These are phyloP conservation scores for Fomes fomentarius DNA, from an alignment of 1,284 basidiomycete genomes.

Conservation along the genomic window DNA sequence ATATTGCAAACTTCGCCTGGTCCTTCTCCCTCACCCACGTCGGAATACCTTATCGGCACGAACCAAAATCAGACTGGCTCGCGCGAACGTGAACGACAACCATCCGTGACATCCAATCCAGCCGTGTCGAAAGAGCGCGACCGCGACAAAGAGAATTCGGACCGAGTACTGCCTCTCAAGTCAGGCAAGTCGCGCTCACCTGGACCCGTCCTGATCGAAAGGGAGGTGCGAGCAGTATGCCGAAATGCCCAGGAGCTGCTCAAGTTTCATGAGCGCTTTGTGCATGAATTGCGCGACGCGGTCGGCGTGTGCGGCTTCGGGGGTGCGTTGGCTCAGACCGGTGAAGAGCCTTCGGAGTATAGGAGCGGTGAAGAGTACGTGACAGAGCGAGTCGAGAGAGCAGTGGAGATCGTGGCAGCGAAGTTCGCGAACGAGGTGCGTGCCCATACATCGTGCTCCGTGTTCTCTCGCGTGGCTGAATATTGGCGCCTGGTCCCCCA, in stretches of 20 bases:
- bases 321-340: slow-evolving; percentile 18
- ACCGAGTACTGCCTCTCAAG: slow-evolving; percentile 16
- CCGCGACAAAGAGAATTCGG: slow-evolving; percentile 19
- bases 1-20: slow-evolving; percentile 20
- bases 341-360: slow-evolving; percentile 6
- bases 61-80: slow-evolving; percentile 12
- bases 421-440: slow-evolving; percentile 32
- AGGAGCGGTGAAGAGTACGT: slow-evolving; percentile 14
- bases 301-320: slow-evolving; percentile 53
- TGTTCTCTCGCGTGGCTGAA: slow-evolving; percentile 7
- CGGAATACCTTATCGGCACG: slow-evolving; percentile 9
- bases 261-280: slow-evolving; percentile 72
- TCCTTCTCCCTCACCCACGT: slow-evolving; percentile 18
- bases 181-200: slow-evolving; percentile 41
- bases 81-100: slow-evolving; percentile 20
- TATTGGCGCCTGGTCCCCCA: not conserved
- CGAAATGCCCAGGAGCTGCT: slow-evolving; percentile 81
- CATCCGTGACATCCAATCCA: slow-evolving; percentile 15
- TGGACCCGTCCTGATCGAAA: slow-evolving; percentile 47
- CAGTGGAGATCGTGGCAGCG: slow-evolving; percentile 28
- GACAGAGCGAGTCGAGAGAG: slow-evolving; percentile 28
- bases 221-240: slow-evolving; percentile 59
- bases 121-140: slow-evolving; percentile 16
- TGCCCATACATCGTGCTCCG: slow-evolving; percentile 5
- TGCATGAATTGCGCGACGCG: slow-evolving; percentile 60